Conservation (phyloP, 441 rosid species). For the Theobroma grandiflorum region DNA sequence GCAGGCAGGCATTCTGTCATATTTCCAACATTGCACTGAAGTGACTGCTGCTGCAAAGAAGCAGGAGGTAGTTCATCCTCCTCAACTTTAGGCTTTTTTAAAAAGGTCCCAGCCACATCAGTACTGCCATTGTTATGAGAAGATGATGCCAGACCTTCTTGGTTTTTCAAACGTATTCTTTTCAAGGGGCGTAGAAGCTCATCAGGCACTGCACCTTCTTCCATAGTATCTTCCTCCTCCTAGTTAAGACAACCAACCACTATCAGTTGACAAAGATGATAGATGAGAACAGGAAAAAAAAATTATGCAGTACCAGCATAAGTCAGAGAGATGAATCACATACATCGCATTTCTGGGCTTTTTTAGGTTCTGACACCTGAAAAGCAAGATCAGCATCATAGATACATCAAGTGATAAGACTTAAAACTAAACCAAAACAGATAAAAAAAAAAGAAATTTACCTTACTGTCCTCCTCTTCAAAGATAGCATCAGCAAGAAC, state of each 20-base stretch:
- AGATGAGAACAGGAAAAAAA: constrained; percentile 16
- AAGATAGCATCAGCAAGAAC: constrained; percentile 91
- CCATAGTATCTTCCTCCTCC: constrained; percentile 54
- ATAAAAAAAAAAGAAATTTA: constrained; percentile 30
- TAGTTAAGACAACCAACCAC: constrained; percentile 29
- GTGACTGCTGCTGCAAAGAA: constrained; percentile 25
- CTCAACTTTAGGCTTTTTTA: constrained; percentile 46
- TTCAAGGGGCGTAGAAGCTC: constrained; percentile 73
- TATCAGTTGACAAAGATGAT: constrained; percentile 13
- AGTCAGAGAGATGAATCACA: constrained; percentile 27
- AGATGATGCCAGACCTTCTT: constrained; percentile 41
- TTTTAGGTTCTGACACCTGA: constrained; percentile 49
- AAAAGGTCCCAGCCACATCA: constrained; percentile 33
- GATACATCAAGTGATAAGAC: constrained; percentile 15
- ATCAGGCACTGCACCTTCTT: constrained; percentile 48
- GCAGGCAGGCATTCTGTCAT: constrained; percentile 16
- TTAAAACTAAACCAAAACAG: constrained; percentile 17
- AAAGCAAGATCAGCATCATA: constrained; percentile 31
- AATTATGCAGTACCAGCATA: constrained; percentile 20
- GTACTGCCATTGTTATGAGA: constrained; percentile 36
- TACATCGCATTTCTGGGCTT: constrained; percentile 42
- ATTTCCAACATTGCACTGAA: constrained; percentile 13
- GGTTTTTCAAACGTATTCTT: constrained; percentile 64
- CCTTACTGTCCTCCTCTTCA: constrained; percentile 78
- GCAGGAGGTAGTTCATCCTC: constrained; percentile 33